Percentiles rank a stretch among this genome's conserved stretches.
Conservation (phyloP, 768 basidiomycete species). For the Megacollybia marginata region DNA sequence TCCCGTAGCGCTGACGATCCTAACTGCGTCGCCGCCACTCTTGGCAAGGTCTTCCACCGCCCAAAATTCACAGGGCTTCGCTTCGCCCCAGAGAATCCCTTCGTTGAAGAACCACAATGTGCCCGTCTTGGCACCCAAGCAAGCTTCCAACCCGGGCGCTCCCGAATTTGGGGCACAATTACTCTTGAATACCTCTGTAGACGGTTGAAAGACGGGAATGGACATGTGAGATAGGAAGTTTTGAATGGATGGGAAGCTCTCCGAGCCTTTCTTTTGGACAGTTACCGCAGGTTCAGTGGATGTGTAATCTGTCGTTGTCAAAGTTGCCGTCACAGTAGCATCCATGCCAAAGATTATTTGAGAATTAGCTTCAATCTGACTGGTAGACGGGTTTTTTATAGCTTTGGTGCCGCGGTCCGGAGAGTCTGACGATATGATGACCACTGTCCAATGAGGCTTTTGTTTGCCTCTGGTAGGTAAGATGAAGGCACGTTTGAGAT, state of each 20-base stretch:
- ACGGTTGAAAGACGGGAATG: conserved; percentile 39
- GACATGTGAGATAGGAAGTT: conserved; percentile 44
- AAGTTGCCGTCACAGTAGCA: conserved; percentile 37
- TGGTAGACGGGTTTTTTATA: conserved; percentile 18
- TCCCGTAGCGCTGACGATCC: conserved; percentile 56
- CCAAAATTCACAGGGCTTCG: conserved; percentile 76
- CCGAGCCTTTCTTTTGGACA: conserved; percentile 40
- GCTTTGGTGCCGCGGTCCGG: conserved; percentile 36
- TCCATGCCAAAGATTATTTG: conserved; percentile 72
- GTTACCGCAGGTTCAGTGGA: conserved; percentile 17
- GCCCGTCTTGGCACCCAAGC: conserved; percentile 64
- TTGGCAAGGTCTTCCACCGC: conserved; percentile 43
- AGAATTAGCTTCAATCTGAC: conserved; percentile 19
- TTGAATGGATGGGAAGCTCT: conserved; percentile 42
- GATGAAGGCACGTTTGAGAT: conserved; percentile 56
- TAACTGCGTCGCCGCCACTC: conserved; percentile 35
- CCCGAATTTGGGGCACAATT: conserved; percentile 31
- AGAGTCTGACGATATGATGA: conserved; percentile 51
- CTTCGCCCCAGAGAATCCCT: conserved; percentile 70
- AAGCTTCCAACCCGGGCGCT: conserved; percentile 60
- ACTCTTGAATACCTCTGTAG: conserved; percentile 47
- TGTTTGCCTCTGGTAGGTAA: conserved; percentile 68
- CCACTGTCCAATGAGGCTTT: conserved; percentile 67
- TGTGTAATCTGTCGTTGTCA: conserved; percentile 36
- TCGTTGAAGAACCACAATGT: conserved; percentile 64